Conservation (phyloP, 1,139 yeast genomes). For the Saccharomyces hybrid region DNA sequence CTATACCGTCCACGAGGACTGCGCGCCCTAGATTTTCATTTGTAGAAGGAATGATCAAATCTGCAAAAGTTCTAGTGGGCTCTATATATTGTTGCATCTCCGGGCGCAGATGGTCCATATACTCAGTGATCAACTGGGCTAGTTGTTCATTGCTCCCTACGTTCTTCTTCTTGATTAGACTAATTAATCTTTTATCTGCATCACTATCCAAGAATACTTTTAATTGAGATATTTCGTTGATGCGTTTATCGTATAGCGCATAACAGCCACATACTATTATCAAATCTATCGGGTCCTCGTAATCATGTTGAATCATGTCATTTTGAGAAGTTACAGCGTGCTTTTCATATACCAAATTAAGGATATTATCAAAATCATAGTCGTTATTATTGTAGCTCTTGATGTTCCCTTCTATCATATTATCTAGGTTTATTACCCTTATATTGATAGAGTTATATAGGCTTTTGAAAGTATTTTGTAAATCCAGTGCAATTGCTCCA, state of each 20-base stretch:
- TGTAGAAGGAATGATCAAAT: conserved; percentile 71
- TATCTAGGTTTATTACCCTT: conserved; percentile 40
- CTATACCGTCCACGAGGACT: conserved; percentile 69
- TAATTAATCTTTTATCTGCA: conserved; percentile 71
- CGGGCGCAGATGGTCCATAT: conserved; percentile 59
- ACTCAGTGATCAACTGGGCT: conserved; percentile 48
- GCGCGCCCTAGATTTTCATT: conserved; percentile 41
- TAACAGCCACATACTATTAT: conserved; percentile 71
- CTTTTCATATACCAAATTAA: conserved; percentile 17
- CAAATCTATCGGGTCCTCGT: conserved; percentile 31
- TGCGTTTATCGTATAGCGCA: conserved; percentile 58
- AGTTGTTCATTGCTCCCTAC: conserved; percentile 30
- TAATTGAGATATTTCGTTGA: conserved; percentile 55
- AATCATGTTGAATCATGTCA: not conserved
- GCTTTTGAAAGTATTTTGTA: conserved; percentile 19
- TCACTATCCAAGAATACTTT: conserved; percentile 81
- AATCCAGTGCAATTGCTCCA: conserved; percentile 18
- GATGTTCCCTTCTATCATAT: conserved; percentile 3
- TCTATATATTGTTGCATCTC: conserved; percentile 70
- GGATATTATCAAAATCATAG: conserved; percentile 36
- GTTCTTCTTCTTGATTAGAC: conserved; percentile 52
- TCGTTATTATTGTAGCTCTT: conserved; percentile 24
- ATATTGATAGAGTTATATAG: conserved; percentile 29
- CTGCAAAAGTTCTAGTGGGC: conserved; percentile 75
- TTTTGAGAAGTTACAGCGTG: conserved; percentile 6